Evolutionary conservation across 2,329 filamentous ascomycete species (phyloP), one percentile per base, ranked within the genome.

Genomic region (Penicillium verrucosum): DNA sequence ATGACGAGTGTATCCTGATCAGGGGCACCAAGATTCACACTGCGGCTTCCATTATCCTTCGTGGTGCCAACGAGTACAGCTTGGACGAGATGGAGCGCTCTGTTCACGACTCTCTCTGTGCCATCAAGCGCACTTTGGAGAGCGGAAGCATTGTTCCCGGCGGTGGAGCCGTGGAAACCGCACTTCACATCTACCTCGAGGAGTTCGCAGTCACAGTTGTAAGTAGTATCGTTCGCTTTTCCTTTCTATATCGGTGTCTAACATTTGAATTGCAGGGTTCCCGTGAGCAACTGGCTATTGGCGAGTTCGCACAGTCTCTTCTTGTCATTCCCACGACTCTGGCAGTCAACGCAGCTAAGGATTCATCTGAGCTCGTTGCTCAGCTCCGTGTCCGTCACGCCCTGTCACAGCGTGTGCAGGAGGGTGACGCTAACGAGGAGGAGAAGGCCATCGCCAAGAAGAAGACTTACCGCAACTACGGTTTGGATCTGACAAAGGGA

Each of bases 11-110:
- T 77, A 99, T 99, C 65, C 80, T 99, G 62, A 84, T 99, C 73
- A 96, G 94, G 82, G 93, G 93, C 54, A 96, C 94, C 70, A 97
- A 97, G 81, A 85, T 89, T 29, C 91, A 94, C 78, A 94, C 89
- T 3, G 96, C 92, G 7, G 92, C 94, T 30, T 99, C 94, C 18
- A 92, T 97, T 76, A 95, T 99, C 66, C 89, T 99, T 52, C 90
- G 94, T 57, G 94, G 94, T 44, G 84, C 94, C 66, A 97, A 99
- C 77, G 94, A 99, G 76, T 97, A 89, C 79, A 90, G 91, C 59
- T 85, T 99, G 30, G 94, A 99, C 71, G 94, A 99, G 82, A 99
- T 97, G 93, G 94, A 99, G 82, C 89, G 94, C 63, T 97, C 94
- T 1, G 87, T 99, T 18, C 94, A 99, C 79, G 94, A 99, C 77